A percentile compares a stretch with the other conserved stretches of the same genome.
These are phyloP conservation scores for Entonaema liquescens DNA, from an alignment of 495 filamentous ascomycete species.

Conservation along the genomic window DNA sequence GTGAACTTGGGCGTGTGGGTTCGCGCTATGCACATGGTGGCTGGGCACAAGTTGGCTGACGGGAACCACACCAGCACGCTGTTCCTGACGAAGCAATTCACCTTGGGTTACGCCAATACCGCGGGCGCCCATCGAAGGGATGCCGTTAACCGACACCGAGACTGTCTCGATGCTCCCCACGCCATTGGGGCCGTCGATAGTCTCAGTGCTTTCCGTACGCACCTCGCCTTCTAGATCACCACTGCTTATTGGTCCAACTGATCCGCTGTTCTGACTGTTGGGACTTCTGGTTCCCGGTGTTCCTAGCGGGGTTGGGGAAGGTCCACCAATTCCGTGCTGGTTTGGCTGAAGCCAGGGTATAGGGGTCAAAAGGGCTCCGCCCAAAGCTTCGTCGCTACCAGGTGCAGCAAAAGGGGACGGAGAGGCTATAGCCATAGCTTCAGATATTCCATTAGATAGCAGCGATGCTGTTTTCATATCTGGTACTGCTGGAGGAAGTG, in stretches of 20 bases:
- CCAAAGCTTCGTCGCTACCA: conserved; percentile 87
- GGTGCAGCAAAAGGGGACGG: conserved; percentile 55
- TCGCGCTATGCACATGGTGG: conserved; percentile 42
- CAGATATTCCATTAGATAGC: conserved; percentile 68
- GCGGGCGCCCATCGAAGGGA: conserved; percentile 54
- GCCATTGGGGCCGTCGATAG: conserved; percentile 76
- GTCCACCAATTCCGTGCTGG: conserved; percentile 32
- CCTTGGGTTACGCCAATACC: conserved; percentile 71
- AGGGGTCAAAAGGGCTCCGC: conserved; percentile 90
- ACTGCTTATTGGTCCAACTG: conserved; percentile 39
- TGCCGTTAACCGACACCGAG: conserved; percentile 71
- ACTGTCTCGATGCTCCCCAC: conserved; percentile 77
- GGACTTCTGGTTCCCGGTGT: conserved; percentile 33
- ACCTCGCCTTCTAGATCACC: conserved; percentile 59
- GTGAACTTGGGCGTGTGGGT: conserved; percentile 44
- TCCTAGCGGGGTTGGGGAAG: conserved; percentile 14
- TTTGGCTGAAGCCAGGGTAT: conserved; percentile 80
- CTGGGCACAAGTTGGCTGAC: conserved; percentile 55
- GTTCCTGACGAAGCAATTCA: conserved; percentile 80
- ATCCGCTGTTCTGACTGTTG: conserved; percentile 42
- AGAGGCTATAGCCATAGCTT: conserved; percentile 78
- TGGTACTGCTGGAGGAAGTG: conserved; percentile 71
- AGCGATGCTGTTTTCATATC: conserved; percentile 55
- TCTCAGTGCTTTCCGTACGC: conserved; percentile 72
- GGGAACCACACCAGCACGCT: conserved; percentile 73